Evolutionary conservation across 495 filamentous ascomycete species (phyloP).

Genomic region (Achaetomiella virescens): DNA sequence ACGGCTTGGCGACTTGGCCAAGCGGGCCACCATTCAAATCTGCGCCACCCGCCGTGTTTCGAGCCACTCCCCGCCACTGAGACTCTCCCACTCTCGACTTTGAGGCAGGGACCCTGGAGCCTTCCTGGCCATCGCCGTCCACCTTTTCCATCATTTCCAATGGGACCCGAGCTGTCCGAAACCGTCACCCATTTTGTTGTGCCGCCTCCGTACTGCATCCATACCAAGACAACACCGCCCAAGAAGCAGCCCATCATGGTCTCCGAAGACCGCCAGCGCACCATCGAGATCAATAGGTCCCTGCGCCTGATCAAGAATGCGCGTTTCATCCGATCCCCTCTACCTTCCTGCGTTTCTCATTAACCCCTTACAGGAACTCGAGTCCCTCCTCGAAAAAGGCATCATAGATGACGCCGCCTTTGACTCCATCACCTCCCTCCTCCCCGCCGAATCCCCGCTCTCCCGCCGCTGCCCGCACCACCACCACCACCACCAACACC

Average conservation of each 20-base stretch:
- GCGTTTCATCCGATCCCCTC: constrained; percentile 20
- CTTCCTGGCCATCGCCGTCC: too few species aligned
- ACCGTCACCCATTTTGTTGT: too few species aligned
- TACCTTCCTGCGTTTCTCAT: not conserved
- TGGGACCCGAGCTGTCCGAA: too few species aligned
- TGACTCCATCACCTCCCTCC: constrained; percentile 60
- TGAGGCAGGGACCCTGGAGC: too few species aligned
- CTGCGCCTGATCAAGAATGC: constrained; percentile 81
- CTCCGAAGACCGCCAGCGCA: constrained; percentile 39
- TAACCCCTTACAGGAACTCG: constrained; percentile 65
- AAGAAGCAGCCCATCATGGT: constrained; percentile 30
- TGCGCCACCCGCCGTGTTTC: too few species aligned
- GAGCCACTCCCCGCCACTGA: too few species aligned
- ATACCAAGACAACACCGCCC: not conserved
- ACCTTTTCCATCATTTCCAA: too few species aligned
- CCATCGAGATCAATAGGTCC: constrained; percentile 68
- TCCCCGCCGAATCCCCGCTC: constrained; percentile 61
- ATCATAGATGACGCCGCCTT: constrained; percentile 67
- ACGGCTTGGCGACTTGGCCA: too few species aligned
- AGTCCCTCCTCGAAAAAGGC: constrained; percentile 73
- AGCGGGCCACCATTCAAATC: too few species aligned
- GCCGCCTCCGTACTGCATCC: not conserved
- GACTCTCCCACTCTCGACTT: too few species aligned
- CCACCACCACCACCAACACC: constrained; percentile 26
- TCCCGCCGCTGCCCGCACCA: constrained; percentile 39